phyloP scores from a whole-genome alignment of 768 basidiomycete genomes.

The Crucibulum laeve region DNA sequence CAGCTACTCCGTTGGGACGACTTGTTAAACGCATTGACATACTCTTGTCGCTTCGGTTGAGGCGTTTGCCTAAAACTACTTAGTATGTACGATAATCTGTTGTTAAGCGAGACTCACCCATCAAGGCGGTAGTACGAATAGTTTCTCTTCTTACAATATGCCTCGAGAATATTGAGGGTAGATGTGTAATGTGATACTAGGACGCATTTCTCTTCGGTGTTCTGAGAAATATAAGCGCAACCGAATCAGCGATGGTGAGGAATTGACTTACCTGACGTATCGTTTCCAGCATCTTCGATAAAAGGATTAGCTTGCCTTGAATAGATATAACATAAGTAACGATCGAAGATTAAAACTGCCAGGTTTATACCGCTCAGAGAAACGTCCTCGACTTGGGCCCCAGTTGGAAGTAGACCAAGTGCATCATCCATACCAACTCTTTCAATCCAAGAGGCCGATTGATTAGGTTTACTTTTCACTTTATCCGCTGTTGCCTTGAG shows the following conservation, averaged over 20 bases:
- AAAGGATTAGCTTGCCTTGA: slow-evolving; percentile 69
- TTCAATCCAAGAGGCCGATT: slow-evolving; percentile 25
- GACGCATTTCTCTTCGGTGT: slow-evolving; percentile 91
- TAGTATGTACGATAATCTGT: slow-evolving; percentile 1
- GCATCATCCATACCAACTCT: slow-evolving; percentile 56
- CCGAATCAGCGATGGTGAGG: background rate
- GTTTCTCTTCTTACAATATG: slow-evolving; percentile 68
- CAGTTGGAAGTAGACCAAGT: slow-evolving; percentile 53
- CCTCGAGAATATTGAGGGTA: slow-evolving; percentile 89
- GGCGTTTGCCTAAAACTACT: slow-evolving; percentile 60
- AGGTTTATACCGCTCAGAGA: slow-evolving; percentile 65
- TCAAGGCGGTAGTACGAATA: slow-evolving; percentile 87
- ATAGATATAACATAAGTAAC: slow-evolving; percentile 1
- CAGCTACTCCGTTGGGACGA: slow-evolving; percentile 68
- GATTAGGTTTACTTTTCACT: slow-evolving; percentile 37
- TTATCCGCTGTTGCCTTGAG: slow-evolving; percentile 76
- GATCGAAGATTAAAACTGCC: background rate
- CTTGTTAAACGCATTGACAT: slow-evolving; percentile 87
- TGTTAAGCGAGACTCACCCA: slow-evolving; percentile 45
- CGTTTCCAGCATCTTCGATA: slow-evolving; percentile 58
- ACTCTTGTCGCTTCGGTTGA: slow-evolving; percentile 73
- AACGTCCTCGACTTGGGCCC: slow-evolving; percentile 63
- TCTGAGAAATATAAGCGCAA: slow-evolving; percentile 27
- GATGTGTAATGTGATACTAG: slow-evolving; percentile 96
- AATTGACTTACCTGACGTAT: slow-evolving; percentile 48